phyloP scores from a whole-genome alignment of 176 grass and related monocot species.

The Puya raimondii region DNA sequence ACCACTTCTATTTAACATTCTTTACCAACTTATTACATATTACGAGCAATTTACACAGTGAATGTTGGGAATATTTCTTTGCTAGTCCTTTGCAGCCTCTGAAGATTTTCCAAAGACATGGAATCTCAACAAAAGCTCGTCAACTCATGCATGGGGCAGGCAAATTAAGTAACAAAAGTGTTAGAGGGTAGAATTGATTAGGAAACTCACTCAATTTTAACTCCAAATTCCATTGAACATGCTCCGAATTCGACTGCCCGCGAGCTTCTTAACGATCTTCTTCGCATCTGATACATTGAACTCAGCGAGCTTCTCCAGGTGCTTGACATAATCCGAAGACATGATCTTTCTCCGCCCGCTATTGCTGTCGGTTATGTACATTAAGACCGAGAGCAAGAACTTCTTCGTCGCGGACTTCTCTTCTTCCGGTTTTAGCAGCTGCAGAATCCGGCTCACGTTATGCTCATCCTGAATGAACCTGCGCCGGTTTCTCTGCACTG shows the following conservation, averaged over 20 bases:
- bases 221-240: slow-evolving; percentile 87
- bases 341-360: slow-evolving; percentile 67
- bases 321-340: slow-evolving; percentile 53
- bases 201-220: too few species aligned
- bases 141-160: too few species aligned
- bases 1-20: neutral
- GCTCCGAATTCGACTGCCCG: slow-evolving; percentile 54
- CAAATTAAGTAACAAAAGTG: too few species aligned
- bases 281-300: slow-evolving; percentile 55
- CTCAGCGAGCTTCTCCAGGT: slow-evolving; percentile 70
- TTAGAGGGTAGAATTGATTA: too few species aligned
- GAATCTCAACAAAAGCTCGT: neutral
- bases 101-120: neutral
- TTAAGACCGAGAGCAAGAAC: slow-evolving; percentile 56
- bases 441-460: slow-evolving; percentile 51
- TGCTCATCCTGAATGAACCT: slow-evolving; percentile 65
- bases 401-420: slow-evolving; percentile 56
- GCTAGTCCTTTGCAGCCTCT: neutral
- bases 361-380: slow-evolving; percentile 48
- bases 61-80: too few species aligned
- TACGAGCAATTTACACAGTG: slow-evolving; percentile 1
- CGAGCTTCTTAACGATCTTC: slow-evolving; percentile 80
- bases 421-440: slow-evolving; percentile 46
- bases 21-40: neutral
- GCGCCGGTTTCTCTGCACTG: slow-evolving; percentile 59